phyloP scores from a whole-genome alignment of 306 rosid species.

The Quercus robur region DNA sequence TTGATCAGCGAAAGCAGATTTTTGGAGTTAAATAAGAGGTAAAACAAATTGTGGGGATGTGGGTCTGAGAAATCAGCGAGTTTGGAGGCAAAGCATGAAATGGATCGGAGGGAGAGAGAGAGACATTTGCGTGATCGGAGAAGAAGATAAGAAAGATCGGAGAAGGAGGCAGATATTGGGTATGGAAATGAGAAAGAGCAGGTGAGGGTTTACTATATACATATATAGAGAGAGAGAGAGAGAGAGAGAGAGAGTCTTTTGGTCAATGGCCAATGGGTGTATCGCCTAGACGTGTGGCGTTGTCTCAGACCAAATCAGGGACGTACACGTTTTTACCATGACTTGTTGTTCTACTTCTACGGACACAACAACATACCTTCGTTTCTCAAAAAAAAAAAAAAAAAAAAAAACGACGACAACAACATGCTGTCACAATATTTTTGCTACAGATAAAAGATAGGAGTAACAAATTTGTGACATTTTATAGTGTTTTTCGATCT shows the following conservation, averaged over 20 bases:
- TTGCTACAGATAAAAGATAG: too few species aligned
- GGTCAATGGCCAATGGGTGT: background rate
- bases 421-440: too few species aligned
- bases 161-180: background rate
- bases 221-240: background rate
- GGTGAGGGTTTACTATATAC: background rate
- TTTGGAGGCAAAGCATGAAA: background rate
- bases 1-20: too few species aligned
- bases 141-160: background rate
- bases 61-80: background rate
- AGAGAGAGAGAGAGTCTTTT: background rate
- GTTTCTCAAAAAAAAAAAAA: too few species aligned
- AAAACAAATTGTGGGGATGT: background rate
- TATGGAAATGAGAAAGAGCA: background rate
- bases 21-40: background rate
- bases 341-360: too few species aligned
- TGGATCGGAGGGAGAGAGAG: background rate
- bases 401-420: too few species aligned
- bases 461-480: too few species aligned
- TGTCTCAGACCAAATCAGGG: constrained; percentile 3
- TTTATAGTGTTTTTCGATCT: too few species aligned
- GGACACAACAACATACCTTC: too few species aligned
- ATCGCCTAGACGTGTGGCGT: background rate
- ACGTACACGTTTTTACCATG: constrained; percentile 30
- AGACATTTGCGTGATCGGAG: background rate